Evolutionary conservation across 176 grass and related monocot genomes (phyloP).

Genomic region (Aegilops bicornis): DNA sequence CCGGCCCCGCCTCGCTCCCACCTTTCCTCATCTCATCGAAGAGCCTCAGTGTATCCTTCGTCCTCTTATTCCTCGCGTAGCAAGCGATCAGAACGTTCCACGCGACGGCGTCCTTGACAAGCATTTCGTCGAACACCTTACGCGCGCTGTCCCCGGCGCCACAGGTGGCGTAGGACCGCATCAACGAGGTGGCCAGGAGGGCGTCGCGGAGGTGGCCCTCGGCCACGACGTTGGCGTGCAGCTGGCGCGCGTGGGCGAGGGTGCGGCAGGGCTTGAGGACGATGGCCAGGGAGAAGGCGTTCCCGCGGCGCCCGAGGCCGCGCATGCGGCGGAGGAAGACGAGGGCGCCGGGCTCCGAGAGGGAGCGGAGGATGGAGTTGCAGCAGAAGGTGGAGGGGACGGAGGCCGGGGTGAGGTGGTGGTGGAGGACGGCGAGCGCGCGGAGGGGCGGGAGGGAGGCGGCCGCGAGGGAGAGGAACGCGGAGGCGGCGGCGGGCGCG

Average conservation of each 20-base stretch:
- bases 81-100: constrained; percentile 71
- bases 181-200: constrained; percentile 35
- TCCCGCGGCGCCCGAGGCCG: constrained; percentile 51
- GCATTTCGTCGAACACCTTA: constrained; percentile 60
- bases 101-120: constrained; percentile 22
- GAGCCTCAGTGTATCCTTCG: constrained; percentile 45
- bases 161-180: background rate
- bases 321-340: constrained; percentile 52
- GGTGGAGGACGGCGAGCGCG: constrained; percentile 30
- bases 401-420: constrained; percentile 26
- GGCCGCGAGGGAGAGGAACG: constrained; percentile 46
- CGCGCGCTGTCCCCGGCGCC: constrained; percentile 15
- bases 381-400: constrained; percentile 48
- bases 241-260: constrained; percentile 33
- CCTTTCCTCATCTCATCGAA: constrained; percentile 47
- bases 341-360: constrained; percentile 27
- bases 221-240: constrained; percentile 41
- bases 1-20: constrained; percentile 12
- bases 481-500: constrained; percentile 20
- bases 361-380: constrained; percentile 53
- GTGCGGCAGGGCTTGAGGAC: constrained; percentile 43
- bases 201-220: constrained; percentile 27
- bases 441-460: constrained; percentile 20
- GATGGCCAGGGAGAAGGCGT: constrained; percentile 63
- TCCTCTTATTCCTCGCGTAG: constrained; percentile 26